Evolutionary conservation across 176 grass and related monocot species (phyloP), one percentile per base, ranked within the genome.

Genomic region (Hordeum marinum): DNA sequence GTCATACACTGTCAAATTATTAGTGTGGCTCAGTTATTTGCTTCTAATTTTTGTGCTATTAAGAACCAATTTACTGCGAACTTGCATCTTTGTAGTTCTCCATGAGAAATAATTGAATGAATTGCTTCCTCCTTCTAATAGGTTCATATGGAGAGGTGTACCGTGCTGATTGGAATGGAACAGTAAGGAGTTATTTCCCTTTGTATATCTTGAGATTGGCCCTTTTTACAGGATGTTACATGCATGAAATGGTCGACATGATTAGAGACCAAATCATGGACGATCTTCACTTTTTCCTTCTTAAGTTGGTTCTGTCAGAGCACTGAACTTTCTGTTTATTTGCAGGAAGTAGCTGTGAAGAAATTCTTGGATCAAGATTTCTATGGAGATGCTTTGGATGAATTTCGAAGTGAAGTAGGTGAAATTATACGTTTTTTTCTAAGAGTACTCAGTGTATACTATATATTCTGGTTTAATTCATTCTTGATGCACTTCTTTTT

Each of bases 311-410:
- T 65, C 34, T 34, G 32, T 77, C 48, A 17, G 48, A 11, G 15
- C 27, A 46, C 5, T 86, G 52, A 80, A 24, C 14, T 89, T 85
- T 52, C 78, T 40, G 26, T 85, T 79, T 75, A 78, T 93, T 79
- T 87, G 81, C 94, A 99, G 96, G 96, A 99, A 94, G 96, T 99
- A 64, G 96, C 96, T 82, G 96, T 99, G 46, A 99, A 99, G 87
- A 99, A 99, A 82, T 99, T 99, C 81, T 93, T 99, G 83, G 96
- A 99, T 73, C 96, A 99, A 84, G 96, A 99, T 70, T 99, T 99
- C 75, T 99, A 99, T 89, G 96, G 96, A 35, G 96, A 92, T 88
- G 91, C 96, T 81, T 86, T 99, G 77, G 96, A 96, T 91, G 94
- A 99, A 59, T 99, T 99, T 69, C 88, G 93, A 76, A 99, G 96